Base-by-base conservation (phyloP, 495 filamentous ascomycete genomes). In the Penicillium simplicissimum region DNA sequence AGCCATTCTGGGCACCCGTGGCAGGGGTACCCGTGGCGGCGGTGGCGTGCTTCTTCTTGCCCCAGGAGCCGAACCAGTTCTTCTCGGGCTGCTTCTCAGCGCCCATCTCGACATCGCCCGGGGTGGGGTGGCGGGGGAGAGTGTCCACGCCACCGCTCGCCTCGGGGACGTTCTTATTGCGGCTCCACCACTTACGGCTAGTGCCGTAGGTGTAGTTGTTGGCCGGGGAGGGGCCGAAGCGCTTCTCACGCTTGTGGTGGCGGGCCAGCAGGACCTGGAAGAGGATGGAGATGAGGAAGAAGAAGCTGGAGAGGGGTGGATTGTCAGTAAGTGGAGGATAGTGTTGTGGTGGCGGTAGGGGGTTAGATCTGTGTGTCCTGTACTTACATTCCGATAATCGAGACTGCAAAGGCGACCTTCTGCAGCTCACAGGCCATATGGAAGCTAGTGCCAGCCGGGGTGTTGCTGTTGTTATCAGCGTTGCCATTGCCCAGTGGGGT, bases 131-230 rank as follows among this genome's bases (percentile, higher is more conserved):
- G 36, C 57, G 70, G 21, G 71, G 73, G 17, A 79, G 74, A 40
- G 71, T 62, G 47, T 79, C 68, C 17, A 71, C 62, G 48, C 57
- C 64, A 48, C 58, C 70, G 25, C 33, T 54, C 4, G 66, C 68
- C 52, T 77, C 79, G 42, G 70, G 70, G 65, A 65, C 71, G 56
- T 76, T 72, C 72, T 78, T 78, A 65, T 76, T 81, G 62, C 74
- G 76, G 57, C 74, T 75, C 79, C 82, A 87, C 75, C 64, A 70
- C 37, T 76, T 71, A 31, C 75, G 81, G 61, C 80, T 81, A 55
- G 76, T 85, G 55, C 90, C 91, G 31, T 82, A 85, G 19, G 90
- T 92, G 78, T 93, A 93, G 71, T 84, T 80, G 81, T 93, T 94
- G 54, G 83, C 80, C 8, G 91, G 90, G 61, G 85, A 83, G 25